Percentiles rank a stretch among this genome's conserved stretches.
phyloP scores from a whole-genome alignment of 306 rosid genomes.

The Medicago lupulina region DNA sequence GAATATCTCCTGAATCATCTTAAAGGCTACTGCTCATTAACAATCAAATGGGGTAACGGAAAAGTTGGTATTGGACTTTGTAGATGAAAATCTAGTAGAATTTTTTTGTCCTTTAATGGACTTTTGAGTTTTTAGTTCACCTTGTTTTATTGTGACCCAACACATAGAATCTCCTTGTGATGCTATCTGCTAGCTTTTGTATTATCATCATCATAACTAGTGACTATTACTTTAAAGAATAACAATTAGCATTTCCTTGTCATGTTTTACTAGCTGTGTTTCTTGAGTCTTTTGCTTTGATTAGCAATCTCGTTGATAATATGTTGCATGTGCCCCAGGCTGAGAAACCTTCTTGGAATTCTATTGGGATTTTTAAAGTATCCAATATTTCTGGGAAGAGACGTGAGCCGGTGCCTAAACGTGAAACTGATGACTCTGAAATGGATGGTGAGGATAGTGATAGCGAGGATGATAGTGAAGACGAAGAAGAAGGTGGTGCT shows the following conservation, averaged over 20 bases:
- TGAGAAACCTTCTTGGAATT: constrained; percentile 77
- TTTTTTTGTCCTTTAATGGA: neutral
- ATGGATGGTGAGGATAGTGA: constrained; percentile 77
- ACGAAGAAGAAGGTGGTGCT: constrained; percentile 56
- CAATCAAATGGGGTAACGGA: neutral
- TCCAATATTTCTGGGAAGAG: constrained; percentile 87
- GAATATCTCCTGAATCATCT: constrained; percentile 11
- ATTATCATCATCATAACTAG: neutral
- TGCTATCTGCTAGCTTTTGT: neutral
- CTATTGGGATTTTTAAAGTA: constrained; percentile 82
- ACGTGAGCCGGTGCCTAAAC: constrained; percentile 72
- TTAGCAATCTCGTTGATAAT: constrained; percentile 8
- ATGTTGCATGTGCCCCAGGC: constrained; percentile 62
- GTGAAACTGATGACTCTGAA: constrained; percentile 56
- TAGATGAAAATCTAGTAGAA: constrained; percentile 3
- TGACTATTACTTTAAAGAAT: neutral
- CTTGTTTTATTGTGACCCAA: neutral
- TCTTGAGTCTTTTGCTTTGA: constrained; percentile 32
- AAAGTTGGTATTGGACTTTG: constrained; percentile 15
- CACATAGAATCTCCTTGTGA: neutral
- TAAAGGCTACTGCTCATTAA: constrained; percentile 8
- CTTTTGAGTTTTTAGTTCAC: neutral
- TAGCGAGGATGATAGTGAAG: constrained; percentile 72
- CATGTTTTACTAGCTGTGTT: constrained; percentile 7
- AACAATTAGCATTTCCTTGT: neutral